Percentiles rank a stretch among this genome's conserved stretches.
phyloP scores from a whole-genome alignment of 495 filamentous ascomycete genomes.

The Penicillium argentinense region DNA sequence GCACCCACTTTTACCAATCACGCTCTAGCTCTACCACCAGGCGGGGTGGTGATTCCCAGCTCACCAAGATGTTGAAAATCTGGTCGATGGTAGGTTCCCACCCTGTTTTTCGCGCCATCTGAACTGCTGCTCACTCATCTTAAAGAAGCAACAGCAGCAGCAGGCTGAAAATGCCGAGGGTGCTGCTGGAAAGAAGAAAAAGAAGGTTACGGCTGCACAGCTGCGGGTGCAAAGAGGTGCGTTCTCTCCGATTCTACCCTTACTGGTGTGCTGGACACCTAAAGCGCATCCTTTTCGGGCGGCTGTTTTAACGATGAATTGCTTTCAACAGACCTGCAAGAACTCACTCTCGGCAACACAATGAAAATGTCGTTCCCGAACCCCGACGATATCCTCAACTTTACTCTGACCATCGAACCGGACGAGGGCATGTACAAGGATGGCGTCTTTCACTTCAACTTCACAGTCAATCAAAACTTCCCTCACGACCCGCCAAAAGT shows the following conservation, averaged over 20 bases:
- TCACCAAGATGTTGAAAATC: constrained; percentile 96
- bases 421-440: constrained; percentile 98
- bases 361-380: constrained; percentile 94
- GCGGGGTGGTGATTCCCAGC: constrained; percentile 25
- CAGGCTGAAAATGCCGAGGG: constrained; percentile 87
- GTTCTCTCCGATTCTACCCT: background rate
- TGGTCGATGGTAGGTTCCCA: constrained; percentile 85
- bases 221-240: constrained; percentile 93
- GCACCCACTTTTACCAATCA: background rate
- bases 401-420: constrained; percentile 87
- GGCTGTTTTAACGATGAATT: too few species aligned
- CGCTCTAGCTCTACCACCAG: constrained; percentile 8
- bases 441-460: constrained; percentile 85
- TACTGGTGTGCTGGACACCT: too few species aligned
- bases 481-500: constrained; percentile 98
- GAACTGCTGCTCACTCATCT: background rate
- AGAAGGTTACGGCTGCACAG: constrained; percentile 96
- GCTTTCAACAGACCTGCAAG: constrained; percentile 92
- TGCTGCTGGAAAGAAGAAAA: constrained; percentile 79
- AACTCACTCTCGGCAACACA: constrained; percentile 83
- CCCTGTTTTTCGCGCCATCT: background rate
- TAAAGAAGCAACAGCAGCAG: constrained; percentile 85
- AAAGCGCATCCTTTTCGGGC: too few species aligned
- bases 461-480: constrained; percentile 91
- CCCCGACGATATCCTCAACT: constrained; percentile 95